These are phyloP conservation scores for Trapa incisa DNA, from an alignment of 345 rosid species.

Conservation along the genomic window DNA sequence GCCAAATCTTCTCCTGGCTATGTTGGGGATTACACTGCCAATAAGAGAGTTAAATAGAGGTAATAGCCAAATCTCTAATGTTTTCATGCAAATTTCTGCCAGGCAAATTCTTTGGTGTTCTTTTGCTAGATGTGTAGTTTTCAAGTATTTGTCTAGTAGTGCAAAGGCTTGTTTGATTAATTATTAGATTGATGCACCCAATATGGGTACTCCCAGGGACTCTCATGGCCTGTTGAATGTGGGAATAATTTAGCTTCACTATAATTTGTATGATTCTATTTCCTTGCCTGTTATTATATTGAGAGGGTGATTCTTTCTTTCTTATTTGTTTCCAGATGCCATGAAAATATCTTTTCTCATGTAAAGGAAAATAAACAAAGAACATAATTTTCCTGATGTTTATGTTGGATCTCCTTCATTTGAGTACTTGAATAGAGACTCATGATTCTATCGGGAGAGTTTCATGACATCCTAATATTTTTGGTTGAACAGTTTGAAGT, in stretches of 20 bases:
- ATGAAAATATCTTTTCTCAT: neutral
- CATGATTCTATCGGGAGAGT: neutral
- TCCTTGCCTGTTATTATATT: neutral
- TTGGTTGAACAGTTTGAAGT: neutral
- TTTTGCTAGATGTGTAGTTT: neutral
- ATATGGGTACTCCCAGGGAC: neutral
- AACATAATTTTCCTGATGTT: neutral
- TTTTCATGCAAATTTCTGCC: constrained; percentile 8
- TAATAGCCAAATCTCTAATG: neutral
- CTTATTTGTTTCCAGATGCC: neutral
- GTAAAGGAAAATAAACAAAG: neutral
- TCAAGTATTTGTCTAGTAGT: neutral
- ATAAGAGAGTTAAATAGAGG: constrained; percentile 57
- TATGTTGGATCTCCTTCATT: neutral
- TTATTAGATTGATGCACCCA: neutral
- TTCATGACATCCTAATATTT: neutral
- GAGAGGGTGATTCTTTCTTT: neutral
- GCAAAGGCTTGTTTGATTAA: neutral
- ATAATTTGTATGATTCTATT: neutral
- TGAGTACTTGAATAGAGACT: neutral
- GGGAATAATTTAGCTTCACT: neutral
- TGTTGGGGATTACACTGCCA: constrained; percentile 58
- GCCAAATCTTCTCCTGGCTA: constrained; percentile 49
- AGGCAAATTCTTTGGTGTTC: neutral
- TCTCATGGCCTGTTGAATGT: neutral